Conservation (phyloP, 495 filamentous ascomycete genomes). For the Penicillium bovifimosum region DNA sequence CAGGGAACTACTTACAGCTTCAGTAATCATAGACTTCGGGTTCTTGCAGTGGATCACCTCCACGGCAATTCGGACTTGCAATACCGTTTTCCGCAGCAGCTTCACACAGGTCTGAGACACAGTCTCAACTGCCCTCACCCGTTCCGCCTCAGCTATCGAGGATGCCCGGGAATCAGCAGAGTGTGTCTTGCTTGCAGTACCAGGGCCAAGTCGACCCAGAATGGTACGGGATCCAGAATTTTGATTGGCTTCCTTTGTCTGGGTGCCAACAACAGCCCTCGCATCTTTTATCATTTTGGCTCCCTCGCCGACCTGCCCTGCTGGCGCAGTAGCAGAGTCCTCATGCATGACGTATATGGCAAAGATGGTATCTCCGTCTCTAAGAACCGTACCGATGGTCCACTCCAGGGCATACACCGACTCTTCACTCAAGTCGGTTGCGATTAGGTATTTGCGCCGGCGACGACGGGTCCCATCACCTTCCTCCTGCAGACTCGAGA, state of each 20-base stretch:
- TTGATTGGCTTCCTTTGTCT: slow-evolving; percentile 39
- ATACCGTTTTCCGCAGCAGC: slow-evolving; percentile 77
- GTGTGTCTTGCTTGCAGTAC: slow-evolving; percentile 36
- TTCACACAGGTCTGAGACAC: slow-evolving; percentile 77
- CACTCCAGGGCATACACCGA: slow-evolving; percentile 92
- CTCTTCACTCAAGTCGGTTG: slow-evolving; percentile 89
- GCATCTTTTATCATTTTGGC: slow-evolving; percentile 67
- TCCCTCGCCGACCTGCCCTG: slow-evolving; percentile 51
- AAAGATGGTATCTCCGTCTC: slow-evolving; percentile 89
- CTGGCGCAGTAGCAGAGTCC: slow-evolving; percentile 45
- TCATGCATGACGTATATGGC: slow-evolving; percentile 90
- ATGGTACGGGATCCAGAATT: slow-evolving; percentile 31
- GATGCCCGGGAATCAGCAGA: slow-evolving; percentile 41
- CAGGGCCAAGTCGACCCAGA: slow-evolving; percentile 31
- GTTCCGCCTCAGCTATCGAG: slow-evolving; percentile 66
- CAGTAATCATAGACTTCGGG: slow-evolving; percentile 76
- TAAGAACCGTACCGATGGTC: slow-evolving; percentile 92
- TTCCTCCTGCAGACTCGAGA: slow-evolving; percentile 62
- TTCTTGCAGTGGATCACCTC: slow-evolving; percentile 99
- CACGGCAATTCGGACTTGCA: slow-evolving; percentile 86
- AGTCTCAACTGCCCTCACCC: slow-evolving; percentile 65
- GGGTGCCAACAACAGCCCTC: slow-evolving; percentile 51
- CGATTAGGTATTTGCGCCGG: slow-evolving; percentile 82
- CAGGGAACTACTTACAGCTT: slow-evolving; percentile 51
- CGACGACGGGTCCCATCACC: slow-evolving; percentile 67